Conservation (phyloP, 2,329 filamentous ascomycete species). For the Microdochium paspali region DNA sequence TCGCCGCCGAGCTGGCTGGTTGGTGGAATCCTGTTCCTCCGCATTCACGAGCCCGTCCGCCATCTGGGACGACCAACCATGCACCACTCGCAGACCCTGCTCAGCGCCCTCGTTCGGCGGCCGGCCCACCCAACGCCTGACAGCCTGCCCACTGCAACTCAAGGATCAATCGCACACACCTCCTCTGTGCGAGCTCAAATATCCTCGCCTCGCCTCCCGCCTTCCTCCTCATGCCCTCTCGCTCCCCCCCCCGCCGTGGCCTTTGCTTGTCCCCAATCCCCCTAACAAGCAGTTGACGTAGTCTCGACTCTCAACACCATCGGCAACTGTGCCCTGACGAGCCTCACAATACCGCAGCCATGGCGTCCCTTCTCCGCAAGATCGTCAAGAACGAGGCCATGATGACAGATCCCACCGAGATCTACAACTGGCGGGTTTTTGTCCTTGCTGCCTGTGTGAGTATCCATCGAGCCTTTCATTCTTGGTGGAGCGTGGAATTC, state of each 20-base stretch:
- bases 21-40: background rate
- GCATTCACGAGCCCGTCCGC: background rate
- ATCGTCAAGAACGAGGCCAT: slow-evolving; percentile 52
- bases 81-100: too few species aligned
- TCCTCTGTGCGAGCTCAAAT: background rate
- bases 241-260: background rate
- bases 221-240: background rate
- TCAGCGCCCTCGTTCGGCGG: too few species aligned
- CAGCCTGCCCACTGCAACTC: too few species aligned
- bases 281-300: background rate
- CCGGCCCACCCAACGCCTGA: too few species aligned
- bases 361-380: slow-evolving; percentile 21
- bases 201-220: background rate
- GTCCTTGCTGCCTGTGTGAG: slow-evolving; percentile 48
- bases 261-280: background rate
- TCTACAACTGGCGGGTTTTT: slow-evolving; percentile 63
- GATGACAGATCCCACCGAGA: slow-evolving; percentile 54
- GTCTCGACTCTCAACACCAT: background rate
- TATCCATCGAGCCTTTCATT: slow-evolving; percentile 2
- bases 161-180: background rate
- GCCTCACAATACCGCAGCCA: background rate
- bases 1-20: background rate
- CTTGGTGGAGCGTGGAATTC: too few species aligned
- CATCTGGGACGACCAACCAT: background rate
- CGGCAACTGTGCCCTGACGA: background rate